A percentile compares a stretch with the other conserved stretches of the same genome.
These are phyloP conservation scores for Crotalaria pallida DNA, from an alignment of 306 rosid species.

Conservation along the genomic window DNA sequence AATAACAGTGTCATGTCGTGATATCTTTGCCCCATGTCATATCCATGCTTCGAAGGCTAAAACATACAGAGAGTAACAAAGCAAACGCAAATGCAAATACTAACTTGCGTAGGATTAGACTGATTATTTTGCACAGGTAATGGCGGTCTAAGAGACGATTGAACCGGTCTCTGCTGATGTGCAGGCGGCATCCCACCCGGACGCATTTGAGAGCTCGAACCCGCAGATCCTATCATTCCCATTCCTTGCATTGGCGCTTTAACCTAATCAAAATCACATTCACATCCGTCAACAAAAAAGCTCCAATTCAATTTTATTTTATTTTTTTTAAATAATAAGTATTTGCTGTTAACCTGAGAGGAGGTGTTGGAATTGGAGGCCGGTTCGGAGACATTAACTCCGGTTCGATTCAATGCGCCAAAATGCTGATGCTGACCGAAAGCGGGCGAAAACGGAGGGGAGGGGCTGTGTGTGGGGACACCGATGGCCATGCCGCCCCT, in stretches of 20 bases:
- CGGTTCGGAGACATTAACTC: constrained; percentile 42
- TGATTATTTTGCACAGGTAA: constrained; percentile 44
- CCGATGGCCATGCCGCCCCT: constrained; percentile 78
- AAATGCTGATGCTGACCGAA: constrained; percentile 80
- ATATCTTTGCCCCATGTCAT: too few species aligned
- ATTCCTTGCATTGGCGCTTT: constrained; percentile 66
- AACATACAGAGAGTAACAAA: neutral
- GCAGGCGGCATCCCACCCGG: constrained; percentile 51
- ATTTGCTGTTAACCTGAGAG: constrained; percentile 61
- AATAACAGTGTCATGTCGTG: too few species aligned
- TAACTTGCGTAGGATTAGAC: constrained; percentile 70
- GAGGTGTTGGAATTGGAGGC: constrained; percentile 45
- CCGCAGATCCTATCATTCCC: constrained; percentile 75
- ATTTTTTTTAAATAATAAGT: too few species aligned
- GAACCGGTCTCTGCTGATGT: constrained; percentile 70
- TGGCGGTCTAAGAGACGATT: constrained; percentile 67
- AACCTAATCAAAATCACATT: constrained; percentile 32
- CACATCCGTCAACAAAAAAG: neutral
- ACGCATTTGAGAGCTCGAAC: constrained; percentile 73
- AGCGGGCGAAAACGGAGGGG: constrained; percentile 63
- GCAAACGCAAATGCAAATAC: constrained; percentile 37
- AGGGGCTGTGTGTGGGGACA: constrained; percentile 60
- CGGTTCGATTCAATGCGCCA: constrained; percentile 67
- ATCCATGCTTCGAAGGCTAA: too few species aligned
- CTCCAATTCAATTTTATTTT: too few species aligned